Evolutionary conservation across 805 yeast genomes (phyloP).

Genomic region (Wickerhamomyces queroliae): DNA sequence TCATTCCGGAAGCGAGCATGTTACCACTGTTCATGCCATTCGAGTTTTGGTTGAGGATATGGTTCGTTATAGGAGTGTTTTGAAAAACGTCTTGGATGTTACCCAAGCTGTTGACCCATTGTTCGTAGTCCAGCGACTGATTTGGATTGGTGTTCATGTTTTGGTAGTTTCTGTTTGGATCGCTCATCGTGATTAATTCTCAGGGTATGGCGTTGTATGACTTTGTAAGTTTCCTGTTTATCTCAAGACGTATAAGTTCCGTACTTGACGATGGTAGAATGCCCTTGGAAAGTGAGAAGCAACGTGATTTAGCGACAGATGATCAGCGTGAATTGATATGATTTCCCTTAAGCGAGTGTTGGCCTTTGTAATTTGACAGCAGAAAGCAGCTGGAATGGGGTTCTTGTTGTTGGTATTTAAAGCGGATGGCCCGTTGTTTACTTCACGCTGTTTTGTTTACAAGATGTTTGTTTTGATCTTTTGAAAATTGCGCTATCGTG

Average conservation of each 20-base stretch:
- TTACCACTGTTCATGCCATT: conserved; percentile 4
- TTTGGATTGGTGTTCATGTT: conserved; percentile 4
- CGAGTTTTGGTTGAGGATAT: conserved; percentile 9
- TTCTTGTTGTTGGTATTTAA: too few relatives aligned
- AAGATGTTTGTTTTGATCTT: background rate
- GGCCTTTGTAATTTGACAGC: background rate
- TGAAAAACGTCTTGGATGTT: conserved; percentile 22
- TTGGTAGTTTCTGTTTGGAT: conserved; percentile 1
- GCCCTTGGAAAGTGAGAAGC: too few relatives aligned
- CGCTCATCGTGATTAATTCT: background rate
- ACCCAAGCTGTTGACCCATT: conserved; percentile 21
- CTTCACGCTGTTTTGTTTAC: background rate
- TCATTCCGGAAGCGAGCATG: conserved; percentile 3
- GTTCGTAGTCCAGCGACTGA: conserved; percentile 20
- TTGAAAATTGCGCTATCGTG: background rate
- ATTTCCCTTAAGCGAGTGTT: too few relatives aligned
- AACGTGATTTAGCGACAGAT: too few relatives aligned
- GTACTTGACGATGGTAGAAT: too few relatives aligned
- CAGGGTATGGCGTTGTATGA: too few relatives aligned
- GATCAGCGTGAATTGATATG: too few relatives aligned
- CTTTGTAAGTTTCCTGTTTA: background rate
- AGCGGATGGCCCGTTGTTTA: background rate
- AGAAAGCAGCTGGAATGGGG: too few relatives aligned
- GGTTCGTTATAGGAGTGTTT: conserved; percentile 20
- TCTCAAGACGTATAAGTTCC: too few relatives aligned